Conservation (phyloP, 169 alveolate species). For the Plasmodium fragile region DNA sequence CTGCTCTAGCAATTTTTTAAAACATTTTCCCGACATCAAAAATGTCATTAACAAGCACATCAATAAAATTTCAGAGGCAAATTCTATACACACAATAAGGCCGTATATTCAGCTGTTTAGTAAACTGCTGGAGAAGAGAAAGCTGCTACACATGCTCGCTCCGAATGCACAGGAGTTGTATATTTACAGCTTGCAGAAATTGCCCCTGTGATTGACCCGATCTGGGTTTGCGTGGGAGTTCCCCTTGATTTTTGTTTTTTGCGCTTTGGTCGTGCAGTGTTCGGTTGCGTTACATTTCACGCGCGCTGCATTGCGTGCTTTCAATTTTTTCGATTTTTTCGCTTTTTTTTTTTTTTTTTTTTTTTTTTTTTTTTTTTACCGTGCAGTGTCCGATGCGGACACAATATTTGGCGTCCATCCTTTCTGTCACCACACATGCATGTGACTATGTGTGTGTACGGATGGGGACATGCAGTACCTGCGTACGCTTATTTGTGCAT, state of each 20-base stretch:
- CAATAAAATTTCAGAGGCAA: slow-evolving; percentile 17
- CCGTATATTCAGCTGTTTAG: slow-evolving; percentile 40
- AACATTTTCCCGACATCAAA: slow-evolving; percentile 15
- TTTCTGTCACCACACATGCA: not conserved
- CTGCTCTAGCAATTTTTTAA: slow-evolving; percentile 41
- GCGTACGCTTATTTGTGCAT: not conserved
- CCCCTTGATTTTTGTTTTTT: not conserved
- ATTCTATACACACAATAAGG: slow-evolving; percentile 7
- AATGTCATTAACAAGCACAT: slow-evolving; percentile 34
- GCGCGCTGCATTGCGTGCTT: not conserved
- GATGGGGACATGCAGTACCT: not conserved
- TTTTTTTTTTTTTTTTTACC: not conserved
- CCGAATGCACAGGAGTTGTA: slow-evolving; percentile 38
- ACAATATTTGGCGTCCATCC: not conserved
- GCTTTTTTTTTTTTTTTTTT: slow-evolving; percentile 1
- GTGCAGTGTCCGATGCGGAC: not conserved
- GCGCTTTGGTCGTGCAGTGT: not conserved
- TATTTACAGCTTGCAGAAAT: slow-evolving; percentile 8
- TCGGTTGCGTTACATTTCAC: not conserved
- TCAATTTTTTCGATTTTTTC: not conserved
- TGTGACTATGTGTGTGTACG: not conserved
- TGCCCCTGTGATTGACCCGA: slow-evolving; percentile 20
- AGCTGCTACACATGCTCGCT: slow-evolving; percentile 40
- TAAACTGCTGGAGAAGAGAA: slow-evolving; percentile 28
- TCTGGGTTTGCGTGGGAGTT: not conserved